Evolutionary conservation across 2,329 filamentous ascomycete species (phyloP).

Genomic region (Blumeriella jaapii): DNA sequence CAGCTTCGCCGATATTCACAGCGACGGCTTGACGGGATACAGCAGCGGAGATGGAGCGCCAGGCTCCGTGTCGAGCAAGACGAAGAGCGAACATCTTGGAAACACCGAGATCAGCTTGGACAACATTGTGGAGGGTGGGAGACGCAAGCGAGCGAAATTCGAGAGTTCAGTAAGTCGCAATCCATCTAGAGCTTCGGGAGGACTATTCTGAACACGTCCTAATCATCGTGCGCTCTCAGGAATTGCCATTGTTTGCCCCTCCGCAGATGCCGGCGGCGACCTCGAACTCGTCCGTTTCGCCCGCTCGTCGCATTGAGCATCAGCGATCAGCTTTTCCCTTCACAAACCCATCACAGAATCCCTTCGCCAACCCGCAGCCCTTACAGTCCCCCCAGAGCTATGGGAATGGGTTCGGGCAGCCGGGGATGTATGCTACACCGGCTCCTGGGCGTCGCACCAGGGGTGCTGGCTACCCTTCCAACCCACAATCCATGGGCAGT

Average conservation of each 20-base stretch:
- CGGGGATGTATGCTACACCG: constrained; percentile 51
- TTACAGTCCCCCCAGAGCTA: constrained; percentile 80
- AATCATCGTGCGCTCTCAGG: constrained; percentile 41
- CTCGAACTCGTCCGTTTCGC: constrained; percentile 96
- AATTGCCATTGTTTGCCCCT: constrained; percentile 88
- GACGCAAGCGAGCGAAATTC: constrained; percentile 87
- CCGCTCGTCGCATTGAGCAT: constrained; percentile 68
- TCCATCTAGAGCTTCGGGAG: not conserved
- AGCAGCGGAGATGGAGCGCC: constrained; percentile 80
- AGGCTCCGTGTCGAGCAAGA: constrained; percentile 64
- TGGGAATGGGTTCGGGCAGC: constrained; percentile 40
- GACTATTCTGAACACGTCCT: too few relatives aligned
- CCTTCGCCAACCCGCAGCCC: constrained; percentile 65
- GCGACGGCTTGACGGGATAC: constrained; percentile 61
- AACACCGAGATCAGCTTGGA: constrained; percentile 97
- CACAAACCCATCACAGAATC: constrained; percentile 63
- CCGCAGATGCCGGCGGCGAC: constrained; percentile 85
- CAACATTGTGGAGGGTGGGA: constrained; percentile 94
- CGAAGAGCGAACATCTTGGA: constrained; percentile 72
- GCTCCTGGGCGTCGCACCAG: constrained; percentile 55
- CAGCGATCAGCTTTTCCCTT: constrained; percentile 65
- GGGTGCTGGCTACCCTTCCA: constrained; percentile 42
- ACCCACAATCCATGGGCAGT: constrained; percentile 30
- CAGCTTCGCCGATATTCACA: constrained; percentile 45
- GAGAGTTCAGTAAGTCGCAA: constrained; percentile 80